Evolutionary conservation across 2,329 filamentous ascomycete species (phyloP).

Genomic region (Ophiosphaerella korrae): DNA sequence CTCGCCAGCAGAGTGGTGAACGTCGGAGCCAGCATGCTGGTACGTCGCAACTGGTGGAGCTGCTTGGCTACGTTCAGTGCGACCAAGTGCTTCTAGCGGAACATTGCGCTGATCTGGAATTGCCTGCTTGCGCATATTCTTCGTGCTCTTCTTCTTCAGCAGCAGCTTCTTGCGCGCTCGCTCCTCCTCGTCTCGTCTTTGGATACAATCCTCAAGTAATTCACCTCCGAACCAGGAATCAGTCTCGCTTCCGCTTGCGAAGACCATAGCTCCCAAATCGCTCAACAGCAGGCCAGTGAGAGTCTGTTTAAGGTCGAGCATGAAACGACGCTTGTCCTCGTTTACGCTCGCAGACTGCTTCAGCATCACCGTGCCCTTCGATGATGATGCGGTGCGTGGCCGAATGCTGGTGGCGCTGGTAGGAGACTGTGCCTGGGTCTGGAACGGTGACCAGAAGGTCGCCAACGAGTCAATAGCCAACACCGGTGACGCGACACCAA

Average conservation of each 20-base stretch:
- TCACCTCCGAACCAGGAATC: constrained; percentile 80
- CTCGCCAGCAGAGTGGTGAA: constrained; percentile 52
- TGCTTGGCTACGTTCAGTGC: constrained; percentile 47
- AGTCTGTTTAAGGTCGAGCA: constrained; percentile 76
- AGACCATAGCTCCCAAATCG: constrained; percentile 84
- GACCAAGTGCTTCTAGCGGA: constrained; percentile 51
- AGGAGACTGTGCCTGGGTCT: constrained; percentile 68
- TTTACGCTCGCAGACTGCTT: constrained; percentile 59
- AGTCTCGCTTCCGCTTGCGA: constrained; percentile 88
- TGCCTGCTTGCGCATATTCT: constrained; percentile 58
- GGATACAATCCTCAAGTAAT: constrained; percentile 55
- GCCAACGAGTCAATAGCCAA: constrained; percentile 74
- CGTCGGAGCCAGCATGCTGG: constrained; percentile 48
- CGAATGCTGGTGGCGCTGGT: constrained; percentile 66
- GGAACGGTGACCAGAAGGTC: constrained; percentile 90
- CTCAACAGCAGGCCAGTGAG: constrained; percentile 85
- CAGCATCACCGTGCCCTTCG: constrained; percentile 69
- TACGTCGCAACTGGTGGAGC: constrained; percentile 50
- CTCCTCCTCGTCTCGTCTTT: constrained; percentile 49
- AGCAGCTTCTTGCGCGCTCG: constrained; percentile 45
- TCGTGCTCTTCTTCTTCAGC: constrained; percentile 60
- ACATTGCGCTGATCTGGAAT: constrained; percentile 44
- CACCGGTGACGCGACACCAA: constrained; percentile 70
- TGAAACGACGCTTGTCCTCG: constrained; percentile 78
- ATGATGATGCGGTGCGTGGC: constrained; percentile 69